Conservation (phyloP, 805 yeast genomes). For the Grigorovia jiainica region DNA sequence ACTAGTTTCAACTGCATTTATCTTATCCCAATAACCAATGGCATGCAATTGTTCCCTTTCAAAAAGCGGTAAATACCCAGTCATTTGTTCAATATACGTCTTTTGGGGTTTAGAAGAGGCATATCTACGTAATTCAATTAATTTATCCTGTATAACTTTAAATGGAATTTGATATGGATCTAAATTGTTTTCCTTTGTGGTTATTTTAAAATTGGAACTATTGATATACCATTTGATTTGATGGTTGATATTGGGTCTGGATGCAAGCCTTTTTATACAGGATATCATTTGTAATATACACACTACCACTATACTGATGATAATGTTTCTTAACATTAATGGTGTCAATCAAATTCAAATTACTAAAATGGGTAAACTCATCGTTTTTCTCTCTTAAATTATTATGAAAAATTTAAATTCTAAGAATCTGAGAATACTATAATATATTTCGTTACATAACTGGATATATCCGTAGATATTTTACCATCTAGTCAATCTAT, state of each 20-base stretch:
- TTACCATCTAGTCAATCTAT: not conserved
- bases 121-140: not conserved
- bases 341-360: too few relatives aligned
- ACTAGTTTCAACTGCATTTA: not conserved
- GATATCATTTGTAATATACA: not conserved
- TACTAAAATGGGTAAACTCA: too few relatives aligned
- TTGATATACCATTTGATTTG: not conserved
- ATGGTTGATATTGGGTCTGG: too few relatives aligned
- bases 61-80: not conserved
- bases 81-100: not conserved
- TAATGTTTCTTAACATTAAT: too few relatives aligned
- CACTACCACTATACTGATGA: not conserved
- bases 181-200: not conserved
- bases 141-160: not conserved
- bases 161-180: not conserved
- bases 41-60: conserved; percentile 2
- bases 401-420: too few relatives aligned
- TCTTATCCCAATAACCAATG: conserved; percentile 4
- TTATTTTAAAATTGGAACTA: not conserved
- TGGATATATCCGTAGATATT: too few relatives aligned
- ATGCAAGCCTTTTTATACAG: too few relatives aligned
- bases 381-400: too few relatives aligned
- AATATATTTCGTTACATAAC: not conserved
- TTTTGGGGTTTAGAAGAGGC: not conserved
- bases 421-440: too few relatives aligned